A percentile compares a stretch with the other conserved stretches of the same genome.
Conservation (phyloP, 176 grass and related monocot species). For the Dendrocalamus sinicus region DNA sequence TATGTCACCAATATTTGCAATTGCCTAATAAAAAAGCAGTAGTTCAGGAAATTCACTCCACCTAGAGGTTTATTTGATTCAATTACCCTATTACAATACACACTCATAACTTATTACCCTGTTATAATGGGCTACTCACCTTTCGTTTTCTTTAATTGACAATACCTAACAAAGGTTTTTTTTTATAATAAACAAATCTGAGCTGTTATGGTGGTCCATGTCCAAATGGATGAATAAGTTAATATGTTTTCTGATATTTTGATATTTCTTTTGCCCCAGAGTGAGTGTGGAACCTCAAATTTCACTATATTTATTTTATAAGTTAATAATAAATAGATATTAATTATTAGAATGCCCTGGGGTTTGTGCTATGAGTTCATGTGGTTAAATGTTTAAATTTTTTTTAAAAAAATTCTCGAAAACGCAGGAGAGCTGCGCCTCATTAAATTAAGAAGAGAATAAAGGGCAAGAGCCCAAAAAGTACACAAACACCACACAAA, state of each 20-base stretch:
- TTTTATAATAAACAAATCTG: conserved; percentile 4
- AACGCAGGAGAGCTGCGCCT: no score
- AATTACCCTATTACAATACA: not conserved
- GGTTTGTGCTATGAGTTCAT: conserved; percentile 24
- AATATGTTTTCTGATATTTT: conserved; percentile 17
- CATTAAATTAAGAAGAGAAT: no score
- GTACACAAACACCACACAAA: no score
- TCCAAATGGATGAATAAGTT: conserved; percentile 22
- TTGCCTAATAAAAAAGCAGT: not conserved
- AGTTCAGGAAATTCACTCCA: conserved; percentile 15
- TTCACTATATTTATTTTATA: conserved; percentile 2
- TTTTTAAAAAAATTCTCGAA: no score
- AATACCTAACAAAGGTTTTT: not conserved
- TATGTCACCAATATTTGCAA: conserved; percentile 15
- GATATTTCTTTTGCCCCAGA: conserved; percentile 16
- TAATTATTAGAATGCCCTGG: conserved; percentile 2
- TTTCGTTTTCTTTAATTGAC: conserved; percentile 12
- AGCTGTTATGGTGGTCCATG: conserved; percentile 18
- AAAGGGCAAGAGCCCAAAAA: no score
- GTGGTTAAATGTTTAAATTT: conserved; percentile 27
- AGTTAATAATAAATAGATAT: conserved; percentile 22
- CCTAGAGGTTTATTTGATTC: conserved; percentile 26
- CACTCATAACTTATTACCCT: not conserved
- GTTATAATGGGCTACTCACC: not conserved
- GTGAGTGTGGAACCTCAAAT: conserved; percentile 17